phyloP scores from a whole-genome alignment of 805 yeast species.

The Ogataea wickerhamii region DNA sequence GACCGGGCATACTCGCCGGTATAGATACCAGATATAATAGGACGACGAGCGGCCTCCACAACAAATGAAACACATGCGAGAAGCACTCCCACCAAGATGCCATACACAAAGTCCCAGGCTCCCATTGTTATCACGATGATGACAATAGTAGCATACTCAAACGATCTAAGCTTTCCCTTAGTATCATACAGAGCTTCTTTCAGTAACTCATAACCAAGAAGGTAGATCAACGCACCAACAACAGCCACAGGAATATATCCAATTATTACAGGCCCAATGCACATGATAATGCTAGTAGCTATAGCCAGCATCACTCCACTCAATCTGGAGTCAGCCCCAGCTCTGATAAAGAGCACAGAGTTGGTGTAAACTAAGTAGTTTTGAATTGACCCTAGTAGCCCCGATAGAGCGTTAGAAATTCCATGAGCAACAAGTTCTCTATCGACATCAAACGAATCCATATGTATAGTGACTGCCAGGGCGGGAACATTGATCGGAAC shows the following conservation, averaged over 20 bases:
- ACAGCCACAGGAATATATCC: slow-evolving; percentile 95
- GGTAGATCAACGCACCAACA: slow-evolving; percentile 86
- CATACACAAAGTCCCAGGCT: slow-evolving; percentile 88
- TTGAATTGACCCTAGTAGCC: slow-evolving; percentile 82
- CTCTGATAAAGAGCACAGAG: slow-evolving; percentile 83
- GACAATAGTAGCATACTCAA: slow-evolving; percentile 81
- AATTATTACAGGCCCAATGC: slow-evolving; percentile 87
- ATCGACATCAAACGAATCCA: slow-evolving; percentile 86
- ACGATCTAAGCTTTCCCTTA: slow-evolving; percentile 62
- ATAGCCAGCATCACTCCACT: slow-evolving; percentile 88
- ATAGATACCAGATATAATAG: slow-evolving; percentile 76
- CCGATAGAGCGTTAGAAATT: slow-evolving; percentile 80
- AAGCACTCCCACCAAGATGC: slow-evolving; percentile 84
- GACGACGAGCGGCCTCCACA: slow-evolving; percentile 82
- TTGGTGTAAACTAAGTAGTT: slow-evolving; percentile 94
- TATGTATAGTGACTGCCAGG: slow-evolving; percentile 81
- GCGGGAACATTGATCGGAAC: slow-evolving; percentile 99
- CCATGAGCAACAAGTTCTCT: slow-evolving; percentile 95
- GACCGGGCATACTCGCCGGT: slow-evolving; percentile 89
- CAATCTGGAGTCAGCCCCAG: slow-evolving; percentile 87
- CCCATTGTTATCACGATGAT: slow-evolving; percentile 95
- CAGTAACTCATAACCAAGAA: slow-evolving; percentile 85
- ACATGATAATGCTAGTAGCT: slow-evolving; percentile 78
- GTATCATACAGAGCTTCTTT: slow-evolving; percentile 88
- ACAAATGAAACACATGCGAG: slow-evolving; percentile 93